These are phyloP conservation scores for Lentinula edodes DNA, from an alignment of 768 basidiomycete species.

Conservation along the genomic window DNA sequence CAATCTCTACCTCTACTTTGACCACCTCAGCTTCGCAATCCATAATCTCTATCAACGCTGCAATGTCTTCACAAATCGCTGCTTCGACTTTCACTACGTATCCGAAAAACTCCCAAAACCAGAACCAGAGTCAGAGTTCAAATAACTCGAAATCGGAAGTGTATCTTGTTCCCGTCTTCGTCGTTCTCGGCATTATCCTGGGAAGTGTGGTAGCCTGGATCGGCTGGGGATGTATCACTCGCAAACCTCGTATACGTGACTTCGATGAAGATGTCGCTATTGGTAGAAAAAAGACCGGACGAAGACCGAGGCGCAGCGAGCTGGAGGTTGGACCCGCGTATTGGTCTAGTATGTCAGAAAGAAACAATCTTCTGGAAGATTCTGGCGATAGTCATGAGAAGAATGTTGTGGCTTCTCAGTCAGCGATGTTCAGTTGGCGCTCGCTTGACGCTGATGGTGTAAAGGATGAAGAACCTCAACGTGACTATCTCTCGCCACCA, in stretches of 20 bases:
- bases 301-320: conserved; percentile 1
- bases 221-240: conserved; percentile 11
- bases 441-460: background rate
- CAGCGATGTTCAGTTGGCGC: background rate
- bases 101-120: conserved; percentile 1
- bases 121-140: background rate
- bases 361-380: background rate
- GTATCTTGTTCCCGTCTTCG: conserved; percentile 13
- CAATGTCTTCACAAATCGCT: conserved; percentile 14
- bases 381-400: background rate
- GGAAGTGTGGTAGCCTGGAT: conserved; percentile 14
- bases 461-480: background rate
- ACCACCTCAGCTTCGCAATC: conserved; percentile 10
- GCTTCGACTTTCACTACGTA: conserved; percentile 6
- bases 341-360: conserved; percentile 4
- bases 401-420: background rate
- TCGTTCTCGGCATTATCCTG: conserved; percentile 11
- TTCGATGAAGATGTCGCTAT: background rate
- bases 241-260: conserved; percentile 7
- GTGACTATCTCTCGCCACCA: background rate
- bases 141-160: conserved; percentile 4
- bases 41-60: conserved; percentile 27
- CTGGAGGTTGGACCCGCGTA: conserved; percentile 12
- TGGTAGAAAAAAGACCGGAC: background rate
- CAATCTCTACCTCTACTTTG: conserved; percentile 9